Base-by-base conservation (phyloP, 2,329 filamentous ascomycete genomes). In the Aspergillus udagawae region DNA sequence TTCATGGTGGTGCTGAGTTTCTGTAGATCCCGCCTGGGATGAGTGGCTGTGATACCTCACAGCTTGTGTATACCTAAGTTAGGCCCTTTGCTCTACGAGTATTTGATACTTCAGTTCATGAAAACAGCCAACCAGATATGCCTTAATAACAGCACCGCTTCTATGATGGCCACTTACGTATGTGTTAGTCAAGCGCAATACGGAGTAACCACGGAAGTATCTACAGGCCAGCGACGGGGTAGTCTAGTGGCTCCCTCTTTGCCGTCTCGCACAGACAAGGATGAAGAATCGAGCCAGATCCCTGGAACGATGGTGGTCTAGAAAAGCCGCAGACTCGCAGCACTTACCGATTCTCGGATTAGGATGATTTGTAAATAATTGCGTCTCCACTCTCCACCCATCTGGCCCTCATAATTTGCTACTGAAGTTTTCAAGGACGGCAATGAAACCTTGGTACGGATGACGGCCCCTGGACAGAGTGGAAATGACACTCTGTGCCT, bases 221-320 rank as follows among this genome's bases (percentile, higher is more conserved):
- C 9, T 32, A 32, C 29, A 32, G 4, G 29, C 29, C 3, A 32
- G 29, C 12, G 5, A 35, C 14, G 5, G 5, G 32, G 14, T 29
- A 29, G 12, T 12, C 4, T 14, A 6, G 32, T 35, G 32, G 32
- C 32, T 35, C 32, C 6, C 4, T 14, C 32, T 8, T 28, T 35
- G 32, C 12, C 2, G 14, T 38, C 32, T 38, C 32, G 14, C 32
- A 38, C 32, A 17, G 32, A 35, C 12, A 17, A 38, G 32, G 32
- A 38, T 17, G 14, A 17, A 38, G 14, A 38, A 35, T 35, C 14
- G 49, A 29, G 49, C 49, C 49, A 51, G 49, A 51, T 35, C 49
- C 20, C n/a, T 51, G 49, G 49, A 32, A 51, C 49, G 3, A 51
- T 51, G 49, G 14, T 49, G 49, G 49, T 51, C 27, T 51, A 51